Evolutionary conservation across 2,329 filamentous ascomycete species (phyloP), one percentile per base, ranked within the genome.

Genomic region (Ascochyta pisi): DNA sequence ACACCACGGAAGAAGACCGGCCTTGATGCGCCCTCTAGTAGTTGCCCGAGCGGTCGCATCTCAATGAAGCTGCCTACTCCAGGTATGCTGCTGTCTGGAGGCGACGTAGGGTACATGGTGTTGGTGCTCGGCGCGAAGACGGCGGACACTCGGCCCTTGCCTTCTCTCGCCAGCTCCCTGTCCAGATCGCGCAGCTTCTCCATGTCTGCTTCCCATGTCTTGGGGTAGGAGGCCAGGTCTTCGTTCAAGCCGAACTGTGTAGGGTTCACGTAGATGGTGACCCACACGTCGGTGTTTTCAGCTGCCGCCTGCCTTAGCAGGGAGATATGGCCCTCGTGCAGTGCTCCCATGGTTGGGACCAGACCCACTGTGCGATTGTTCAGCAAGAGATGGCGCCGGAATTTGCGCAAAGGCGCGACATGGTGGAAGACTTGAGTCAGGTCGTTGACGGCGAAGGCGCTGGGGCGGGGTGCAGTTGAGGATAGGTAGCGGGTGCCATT

Each of bases 1-100:
- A 99, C 95, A 35, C 95, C 95, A 44, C 95, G 85, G 78, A 99
- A 99, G 77, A 99, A 99, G 39, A 96, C 96, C 2, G 95, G 95
- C 15, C 95, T 83, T 41, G 88, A 92, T 4, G 85, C 84, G 15
- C 95, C 95, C 78, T 99, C 95, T 4, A 98, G 83, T 24, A 93
- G 82, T 63, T 87, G 86, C 6, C 88, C 88, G 1, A 97, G 81
- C 1, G 95, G 95, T 0, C 92, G 96, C 65, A 99, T 90, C 19
- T 87, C 94, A 27, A 99, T 89, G 69, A 98, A 99, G 54, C 89
- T 94, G 13, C 95, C 95, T 54, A 89, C 84, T 29, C 90, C 92
- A 55, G 89, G 83, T 8, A 91, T 78, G 47, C 90, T 83, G 81
- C 91, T 79, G 77, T 89, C 63, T 77, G 94, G 78, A 77, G 85